A percentile compares a stretch with the other conserved stretches of the same genome.
Conservation (phyloP, 1,139 yeast genomes). For the Nadsonia commutata region DNA sequence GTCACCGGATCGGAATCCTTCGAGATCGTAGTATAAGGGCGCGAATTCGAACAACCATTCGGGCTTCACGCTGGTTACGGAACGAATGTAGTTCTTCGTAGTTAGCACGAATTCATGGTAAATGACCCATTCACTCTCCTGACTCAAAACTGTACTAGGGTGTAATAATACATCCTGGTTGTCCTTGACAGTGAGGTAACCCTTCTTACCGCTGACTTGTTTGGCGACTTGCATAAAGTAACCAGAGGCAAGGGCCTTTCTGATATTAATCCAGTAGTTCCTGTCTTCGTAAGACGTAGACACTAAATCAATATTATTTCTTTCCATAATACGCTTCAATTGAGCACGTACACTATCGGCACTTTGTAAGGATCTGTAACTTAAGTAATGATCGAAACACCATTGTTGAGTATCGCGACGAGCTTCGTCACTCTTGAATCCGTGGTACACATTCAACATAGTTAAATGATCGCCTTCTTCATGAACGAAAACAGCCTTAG, state of each 20-base stretch:
- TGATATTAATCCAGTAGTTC: slow-evolving; percentile 50
- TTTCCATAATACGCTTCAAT: slow-evolving; percentile 68
- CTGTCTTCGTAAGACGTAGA: slow-evolving; percentile 60
- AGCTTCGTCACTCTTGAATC: slow-evolving; percentile 56
- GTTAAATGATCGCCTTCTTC: slow-evolving; percentile 95
- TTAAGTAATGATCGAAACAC: slow-evolving; percentile 85
- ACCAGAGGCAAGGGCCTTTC: slow-evolving; percentile 83
- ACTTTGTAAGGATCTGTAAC: slow-evolving; percentile 65
- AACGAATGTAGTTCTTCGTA: slow-evolving; percentile 81
- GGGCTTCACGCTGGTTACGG: slow-evolving; percentile 84
- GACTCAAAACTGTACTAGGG: slow-evolving; percentile 80
- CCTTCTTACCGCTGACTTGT: slow-evolving; percentile 48
- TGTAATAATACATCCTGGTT: slow-evolving; percentile 90
- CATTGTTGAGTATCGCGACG: slow-evolving; percentile 36
- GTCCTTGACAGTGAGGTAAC: slow-evolving; percentile 86
- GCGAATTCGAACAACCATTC: slow-evolving; percentile 86
- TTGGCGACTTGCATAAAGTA: slow-evolving; percentile 98
- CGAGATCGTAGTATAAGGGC: slow-evolving; percentile 68
- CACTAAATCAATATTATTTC: slow-evolving; percentile 56
- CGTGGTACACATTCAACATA: slow-evolving; percentile 74
- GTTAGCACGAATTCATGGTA: slow-evolving; percentile 94
- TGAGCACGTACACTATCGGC: slow-evolving; percentile 82
- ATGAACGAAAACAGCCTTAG: slow-evolving; percentile 77
- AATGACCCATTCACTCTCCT: slow-evolving; percentile 82
- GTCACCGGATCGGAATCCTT: slow-evolving; percentile 68